A percentile compares a stretch with the other conserved stretches of the same genome.
phyloP scores from a whole-genome alignment of 345 rosid genomes.

The Nephelium lappaceum region DNA sequence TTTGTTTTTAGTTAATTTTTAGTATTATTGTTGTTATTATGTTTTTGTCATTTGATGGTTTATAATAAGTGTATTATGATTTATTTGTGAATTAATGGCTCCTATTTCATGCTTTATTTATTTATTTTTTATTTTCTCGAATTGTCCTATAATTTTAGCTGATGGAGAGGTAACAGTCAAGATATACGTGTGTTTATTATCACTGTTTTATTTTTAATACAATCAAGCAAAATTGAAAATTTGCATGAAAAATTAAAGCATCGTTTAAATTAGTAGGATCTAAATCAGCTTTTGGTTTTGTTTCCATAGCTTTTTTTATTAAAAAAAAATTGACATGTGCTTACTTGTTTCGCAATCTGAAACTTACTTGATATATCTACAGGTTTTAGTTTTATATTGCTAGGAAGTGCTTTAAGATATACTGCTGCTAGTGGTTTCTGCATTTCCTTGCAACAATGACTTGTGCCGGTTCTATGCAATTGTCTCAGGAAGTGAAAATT shows the following conservation, averaged over 20 bases:
- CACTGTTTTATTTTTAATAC: not conserved
- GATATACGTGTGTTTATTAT: not conserved
- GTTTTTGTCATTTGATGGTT: not conserved
- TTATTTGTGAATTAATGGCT: not conserved
- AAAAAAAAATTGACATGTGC: conserved; percentile 1
- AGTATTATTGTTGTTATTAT: too few species aligned
- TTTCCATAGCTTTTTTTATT: not conserved
- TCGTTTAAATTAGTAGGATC: not conserved
- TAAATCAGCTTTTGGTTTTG: not conserved
- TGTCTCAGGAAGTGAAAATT: conserved; percentile 54
- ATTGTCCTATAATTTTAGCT: not conserved
- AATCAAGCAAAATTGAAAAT: not conserved
- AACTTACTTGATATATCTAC: not conserved
- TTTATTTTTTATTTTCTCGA: not conserved
- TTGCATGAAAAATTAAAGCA: not conserved
- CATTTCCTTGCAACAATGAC: conserved; percentile 45
- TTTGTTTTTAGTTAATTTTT: too few species aligned
- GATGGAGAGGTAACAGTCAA: not conserved
- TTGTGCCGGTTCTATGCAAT: conserved; percentile 46
- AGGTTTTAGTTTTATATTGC: not conserved
- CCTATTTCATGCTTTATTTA: not conserved
- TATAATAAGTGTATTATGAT: not conserved
- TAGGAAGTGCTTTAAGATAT: conserved; percentile 12
- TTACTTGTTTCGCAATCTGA: not conserved
- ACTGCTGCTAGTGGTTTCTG: conserved; percentile 19